Percentiles rank a stretch among this genome's conserved stretches.
phyloP scores from a whole-genome alignment of 768 basidiomycete species.

The Phylloporus scabripes region DNA sequence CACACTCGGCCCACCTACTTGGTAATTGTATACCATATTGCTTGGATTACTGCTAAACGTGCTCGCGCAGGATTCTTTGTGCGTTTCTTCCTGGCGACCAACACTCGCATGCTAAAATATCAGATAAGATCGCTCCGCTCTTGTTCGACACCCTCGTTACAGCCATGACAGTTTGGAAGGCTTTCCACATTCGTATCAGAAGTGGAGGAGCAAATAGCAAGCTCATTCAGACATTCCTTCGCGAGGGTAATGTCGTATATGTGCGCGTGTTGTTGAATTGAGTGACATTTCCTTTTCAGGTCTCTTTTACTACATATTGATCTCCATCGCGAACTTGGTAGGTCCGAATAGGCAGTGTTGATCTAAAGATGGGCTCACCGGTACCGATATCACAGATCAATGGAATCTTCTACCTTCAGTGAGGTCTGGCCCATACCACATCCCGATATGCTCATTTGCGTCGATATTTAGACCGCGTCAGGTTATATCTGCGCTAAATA shows the following conservation, averaged over 20 bases:
- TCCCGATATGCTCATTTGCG: constrained; percentile 7
- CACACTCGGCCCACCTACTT: constrained; percentile 76
- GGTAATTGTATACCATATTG: constrained; percentile 39
- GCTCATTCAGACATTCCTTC: constrained; percentile 78
- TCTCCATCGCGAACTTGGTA: constrained; percentile 79
- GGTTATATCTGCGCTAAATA: constrained; percentile 78
- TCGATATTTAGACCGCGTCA: constrained; percentile 57
- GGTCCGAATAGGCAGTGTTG: constrained; percentile 8
- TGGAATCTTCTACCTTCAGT: constrained; percentile 85
- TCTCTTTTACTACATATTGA: constrained; percentile 79
- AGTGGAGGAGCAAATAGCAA: constrained; percentile 73
- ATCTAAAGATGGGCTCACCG: constrained; percentile 1
- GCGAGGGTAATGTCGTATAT: constrained; percentile 50
- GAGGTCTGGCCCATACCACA: constrained; percentile 18
- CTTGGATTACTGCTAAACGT: constrained; percentile 5
- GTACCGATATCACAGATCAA: constrained; percentile 44
- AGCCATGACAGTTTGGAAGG: constrained; percentile 75
- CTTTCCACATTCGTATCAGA: constrained; percentile 67
- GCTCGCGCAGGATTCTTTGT: constrained; percentile 49
- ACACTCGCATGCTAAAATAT: constrained; percentile 4
- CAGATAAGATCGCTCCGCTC: constrained; percentile 67
- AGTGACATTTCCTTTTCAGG: constrained; percentile 30
- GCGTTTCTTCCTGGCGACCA: constrained; percentile 23
- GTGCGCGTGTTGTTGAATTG: background rate
- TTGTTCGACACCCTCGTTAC: constrained; percentile 79